phyloP scores from a whole-genome alignment of 371 early-diverging fungal species.

The Circinella umbellata region DNA sequence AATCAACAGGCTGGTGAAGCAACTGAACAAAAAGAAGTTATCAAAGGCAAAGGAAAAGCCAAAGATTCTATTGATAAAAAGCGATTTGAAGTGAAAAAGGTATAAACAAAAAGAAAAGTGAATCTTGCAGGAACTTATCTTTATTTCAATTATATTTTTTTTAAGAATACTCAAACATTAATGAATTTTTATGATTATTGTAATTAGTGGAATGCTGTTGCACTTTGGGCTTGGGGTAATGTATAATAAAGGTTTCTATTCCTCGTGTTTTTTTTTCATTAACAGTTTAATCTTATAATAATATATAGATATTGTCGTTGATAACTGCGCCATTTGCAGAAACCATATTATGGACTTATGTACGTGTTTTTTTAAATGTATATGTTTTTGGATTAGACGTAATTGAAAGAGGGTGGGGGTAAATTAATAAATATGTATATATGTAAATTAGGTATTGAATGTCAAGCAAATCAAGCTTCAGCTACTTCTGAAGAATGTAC shows the following conservation, averaged over 20 bases:
- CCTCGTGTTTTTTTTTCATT: background rate
- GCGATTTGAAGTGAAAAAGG: constrained; percentile 97
- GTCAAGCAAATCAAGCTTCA: constrained; percentile 97
- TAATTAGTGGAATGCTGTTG: constrained; percentile 95
- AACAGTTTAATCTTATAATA: background rate
- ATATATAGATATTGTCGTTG: constrained; percentile 95
- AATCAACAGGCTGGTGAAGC: constrained; percentile 28
- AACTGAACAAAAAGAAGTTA: constrained; percentile 26
- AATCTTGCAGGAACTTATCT: background rate
- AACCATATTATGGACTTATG: constrained; percentile 99
- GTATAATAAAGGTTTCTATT: background rate
- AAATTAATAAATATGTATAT: background rate
- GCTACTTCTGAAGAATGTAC: constrained; percentile 95
- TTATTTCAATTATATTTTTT: background rate
- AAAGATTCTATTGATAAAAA: constrained; percentile 72
- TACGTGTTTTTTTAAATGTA: constrained; percentile 44
- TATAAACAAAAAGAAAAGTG: constrained; percentile 53
- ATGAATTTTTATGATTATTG: constrained; percentile 5
- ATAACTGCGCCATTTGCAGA: constrained; percentile 99
- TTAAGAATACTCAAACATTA: background rate
- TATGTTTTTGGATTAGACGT: background rate
- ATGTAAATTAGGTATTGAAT: constrained; percentile 81
- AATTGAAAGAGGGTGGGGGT: background rate
- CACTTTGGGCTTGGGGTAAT: constrained; percentile 97
- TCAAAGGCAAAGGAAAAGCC: constrained; percentile 59